Conservation (phyloP, 495 filamentous ascomycete genomes). For the Gamarada debralockiae region DNA sequence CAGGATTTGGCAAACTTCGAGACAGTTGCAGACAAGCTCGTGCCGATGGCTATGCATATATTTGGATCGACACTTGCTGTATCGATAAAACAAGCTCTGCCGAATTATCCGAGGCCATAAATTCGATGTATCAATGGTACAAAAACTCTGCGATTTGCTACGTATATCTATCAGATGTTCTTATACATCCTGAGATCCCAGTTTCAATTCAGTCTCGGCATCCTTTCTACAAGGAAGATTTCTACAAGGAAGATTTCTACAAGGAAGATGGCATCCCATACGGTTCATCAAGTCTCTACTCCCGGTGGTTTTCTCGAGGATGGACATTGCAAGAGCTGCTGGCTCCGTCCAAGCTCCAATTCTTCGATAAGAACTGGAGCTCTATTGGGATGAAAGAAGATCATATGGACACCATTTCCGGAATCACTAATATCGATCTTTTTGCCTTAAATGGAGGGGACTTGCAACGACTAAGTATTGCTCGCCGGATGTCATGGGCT, state of each 20-base stretch:
- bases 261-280: background rate
- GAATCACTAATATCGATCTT: background rate
- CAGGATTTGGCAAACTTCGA: slow-evolving; percentile 23
- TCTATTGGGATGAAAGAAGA: slow-evolving; percentile 8
- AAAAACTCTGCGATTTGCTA: slow-evolving; percentile 17
- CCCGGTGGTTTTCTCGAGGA: slow-evolving; percentile 1
- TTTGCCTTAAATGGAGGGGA: slow-evolving; percentile 5
- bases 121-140: slow-evolving; percentile 31
- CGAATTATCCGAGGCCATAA: slow-evolving; percentile 39
- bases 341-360: slow-evolving; percentile 28
- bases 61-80: slow-evolving; percentile 43
- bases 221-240: background rate
- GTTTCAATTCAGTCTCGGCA: background rate
- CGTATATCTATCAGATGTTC: slow-evolving; percentile 11
- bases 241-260: slow-evolving; percentile 1
- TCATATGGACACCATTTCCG: background rate
- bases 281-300: slow-evolving; percentile 3
- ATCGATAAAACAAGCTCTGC: slow-evolving; percentile 26
- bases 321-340: slow-evolving; percentile 31
- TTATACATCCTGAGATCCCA: background rate
- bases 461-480: background rate
- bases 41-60: slow-evolving; percentile 19
- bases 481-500: slow-evolving; percentile 9
- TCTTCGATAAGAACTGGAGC: slow-evolving; percentile 20
- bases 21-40: slow-evolving; percentile 21